Evolutionary conservation across 2,329 filamentous ascomycete genomes (phyloP), one percentile per base, ranked within the genome.

Genomic region (Sporothrix pallida): DNA sequence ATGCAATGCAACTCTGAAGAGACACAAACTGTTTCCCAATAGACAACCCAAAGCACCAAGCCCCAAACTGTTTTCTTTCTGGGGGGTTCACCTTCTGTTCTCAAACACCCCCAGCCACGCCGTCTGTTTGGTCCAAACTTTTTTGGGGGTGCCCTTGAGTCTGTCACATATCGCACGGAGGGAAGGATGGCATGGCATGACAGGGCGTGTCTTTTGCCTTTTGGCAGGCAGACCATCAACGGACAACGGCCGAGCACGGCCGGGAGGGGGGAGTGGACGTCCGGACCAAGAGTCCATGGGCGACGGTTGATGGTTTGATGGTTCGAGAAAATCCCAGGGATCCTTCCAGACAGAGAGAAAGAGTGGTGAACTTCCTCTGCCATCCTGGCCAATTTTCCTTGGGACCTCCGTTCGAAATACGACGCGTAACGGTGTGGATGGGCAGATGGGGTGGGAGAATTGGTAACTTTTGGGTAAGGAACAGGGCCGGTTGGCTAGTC

Each of bases 121-220:
- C 20, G 20, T 9, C 37, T 67, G 46, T 37, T 20, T 46, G 60
- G n/a, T 46, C 37, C 60, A 15, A 63, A 20, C 17, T 68, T 17
- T 17, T 52, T 50, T 50, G 23, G 23, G 31, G 31, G 31, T 5
- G 31, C 31, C 31, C n/a, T 52, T 48, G 12, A 17, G 9, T 52
- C 23, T 52, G 23, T 69, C 65, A 69, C 46, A 69, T 69, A 69
- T 52, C 65, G 65, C 65, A 69, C 46, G 65, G 65, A 52, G 60
- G n/a, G 46, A 44, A 48, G n/a, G 44, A 52, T 15, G 52, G n/a
- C 5, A 23, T 54, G 17, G 52, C 42, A 65, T 42, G 42, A 31
- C 62, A 23, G 62, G 10, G 3, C 62, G 50, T n/a, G n/a, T n/a
- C 52, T 20, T 54, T 54, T 48, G 5, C 12, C 46, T 48, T 23